Percentiles rank a stretch among this genome's conserved stretches.
Evolutionary conservation across 805 yeast genomes (phyloP).

Genomic region (Lipomyces sp.): DNA sequence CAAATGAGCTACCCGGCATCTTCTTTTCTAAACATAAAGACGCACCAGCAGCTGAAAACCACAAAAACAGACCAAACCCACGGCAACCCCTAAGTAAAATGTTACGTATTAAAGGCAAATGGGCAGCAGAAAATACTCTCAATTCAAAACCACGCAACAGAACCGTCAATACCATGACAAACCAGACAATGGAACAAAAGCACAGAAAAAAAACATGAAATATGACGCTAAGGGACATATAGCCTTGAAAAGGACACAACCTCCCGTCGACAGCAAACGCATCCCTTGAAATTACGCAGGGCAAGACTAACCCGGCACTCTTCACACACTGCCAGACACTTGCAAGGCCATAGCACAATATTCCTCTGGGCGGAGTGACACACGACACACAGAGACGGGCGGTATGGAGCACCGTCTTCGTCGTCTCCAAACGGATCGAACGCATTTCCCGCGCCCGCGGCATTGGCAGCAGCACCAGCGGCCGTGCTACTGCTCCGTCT

Average conservation of each 20-base stretch:
- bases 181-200: neutral
- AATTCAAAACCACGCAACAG: neutral
- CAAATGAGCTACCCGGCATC: too few relatives aligned
- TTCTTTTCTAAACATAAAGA: neutral
- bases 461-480: too few relatives aligned
- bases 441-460: too few relatives aligned
- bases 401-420: constrained; percentile 14
- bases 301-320: constrained; percentile 73
- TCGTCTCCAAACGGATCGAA: constrained; percentile 7
- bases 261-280: constrained; percentile 78
- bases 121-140: neutral
- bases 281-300: constrained; percentile 65
- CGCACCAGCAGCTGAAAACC: too few relatives aligned
- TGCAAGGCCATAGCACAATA: constrained; percentile 88
- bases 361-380: constrained; percentile 74
- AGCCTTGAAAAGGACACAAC: constrained; percentile 67
- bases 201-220: neutral
- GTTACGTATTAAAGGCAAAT: too few relatives aligned
- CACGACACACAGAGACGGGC: constrained; percentile 56
- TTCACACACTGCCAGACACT: constrained; percentile 85
- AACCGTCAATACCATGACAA: neutral
- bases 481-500: neutral
- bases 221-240: constrained; percentile 45
- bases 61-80: too few relatives aligned
- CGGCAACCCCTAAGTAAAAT: too few relatives aligned